Evolutionary conservation across 805 yeast species (phyloP).

Genomic region (Cyberlindnera meyerae): DNA sequence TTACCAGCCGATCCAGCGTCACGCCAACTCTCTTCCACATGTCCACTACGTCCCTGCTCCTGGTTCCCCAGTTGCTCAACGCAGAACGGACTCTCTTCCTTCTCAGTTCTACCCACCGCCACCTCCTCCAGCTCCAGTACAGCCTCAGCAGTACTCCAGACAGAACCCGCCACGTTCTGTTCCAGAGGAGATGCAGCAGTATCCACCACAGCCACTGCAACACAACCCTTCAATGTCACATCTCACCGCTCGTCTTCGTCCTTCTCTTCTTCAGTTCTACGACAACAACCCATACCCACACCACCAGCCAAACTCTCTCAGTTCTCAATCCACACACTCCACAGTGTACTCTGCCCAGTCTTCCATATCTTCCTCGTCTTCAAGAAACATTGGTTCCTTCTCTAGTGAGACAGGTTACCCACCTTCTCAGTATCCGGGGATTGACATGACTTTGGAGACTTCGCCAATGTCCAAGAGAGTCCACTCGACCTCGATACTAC

Average conservation of each 20-base stretch:
- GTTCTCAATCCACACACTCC: slow-evolving; percentile 19
- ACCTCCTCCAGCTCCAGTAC: slow-evolving; percentile 2
- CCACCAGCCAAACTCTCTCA: slow-evolving; percentile 14
- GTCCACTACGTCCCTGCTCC: slow-evolving; percentile 10
- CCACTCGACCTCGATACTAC: no score
- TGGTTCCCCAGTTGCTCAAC: slow-evolving; percentile 1
- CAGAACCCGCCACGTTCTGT: slow-evolving; percentile 22
- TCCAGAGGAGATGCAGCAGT: slow-evolving; percentile 14
- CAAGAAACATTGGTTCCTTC: slow-evolving; percentile 21
- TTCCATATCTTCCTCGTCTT: slow-evolving; percentile 23
- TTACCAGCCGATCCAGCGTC: slow-evolving; percentile 2
- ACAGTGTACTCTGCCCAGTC: slow-evolving; percentile 23
- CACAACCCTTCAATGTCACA: slow-evolving; percentile 15
- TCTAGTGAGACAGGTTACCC: slow-evolving; percentile 8
- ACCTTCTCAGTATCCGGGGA: not conserved
- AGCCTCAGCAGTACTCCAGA: slow-evolving; percentile 3
- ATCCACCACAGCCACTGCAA: slow-evolving; percentile 4
- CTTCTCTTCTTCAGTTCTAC: slow-evolving; percentile 22
- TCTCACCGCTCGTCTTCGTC: slow-evolving; percentile 21
- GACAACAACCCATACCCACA: slow-evolving; percentile 5
- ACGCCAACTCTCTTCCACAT: slow-evolving; percentile 15
- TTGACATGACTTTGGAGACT: no score
- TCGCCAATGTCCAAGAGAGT: not conserved
- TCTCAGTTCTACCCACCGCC: slow-evolving; percentile 10
- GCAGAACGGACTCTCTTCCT: slow-evolving; percentile 20